Evolutionary conservation across 1,284 basidiomycete species (phyloP).

Genomic region (Tausonia pullulans): DNA sequence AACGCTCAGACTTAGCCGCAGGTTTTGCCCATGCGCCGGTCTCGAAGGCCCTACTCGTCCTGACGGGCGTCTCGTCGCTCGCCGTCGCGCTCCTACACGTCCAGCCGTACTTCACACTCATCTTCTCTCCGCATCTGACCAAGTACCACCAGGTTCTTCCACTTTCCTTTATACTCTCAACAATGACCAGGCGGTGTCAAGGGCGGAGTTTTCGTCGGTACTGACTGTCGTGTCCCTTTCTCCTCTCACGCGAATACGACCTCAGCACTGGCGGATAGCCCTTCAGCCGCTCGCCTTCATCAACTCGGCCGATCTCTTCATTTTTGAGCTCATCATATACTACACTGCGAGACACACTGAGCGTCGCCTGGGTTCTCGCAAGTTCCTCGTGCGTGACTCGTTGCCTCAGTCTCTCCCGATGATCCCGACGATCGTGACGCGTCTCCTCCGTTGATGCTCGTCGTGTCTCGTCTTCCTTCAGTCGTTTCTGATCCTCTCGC

Average conservation of each 20-base stretch:
- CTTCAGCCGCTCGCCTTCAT: neutral
- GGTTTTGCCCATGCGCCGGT: neutral
- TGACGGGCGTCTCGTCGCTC: neutral
- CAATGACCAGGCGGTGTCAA: too few relatives aligned
- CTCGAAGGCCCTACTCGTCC: neutral
- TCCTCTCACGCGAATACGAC: too few relatives aligned
- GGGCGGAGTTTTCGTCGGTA: too few relatives aligned
- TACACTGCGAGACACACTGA: neutral
- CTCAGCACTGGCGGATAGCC: neutral
- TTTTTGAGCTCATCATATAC: neutral
- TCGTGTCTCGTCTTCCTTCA: neutral
- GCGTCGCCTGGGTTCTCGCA: neutral
- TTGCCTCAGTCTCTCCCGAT: neutral
- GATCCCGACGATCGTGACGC: neutral
- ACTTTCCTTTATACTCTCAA: too few relatives aligned
- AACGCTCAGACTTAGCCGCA: neutral
- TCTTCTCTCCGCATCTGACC: neutral
- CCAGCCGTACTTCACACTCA: neutral
- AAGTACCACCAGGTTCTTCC: neutral
- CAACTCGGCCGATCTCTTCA: conserved; percentile 2
- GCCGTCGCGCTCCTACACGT: neutral
- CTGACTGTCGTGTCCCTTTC: too few relatives aligned
- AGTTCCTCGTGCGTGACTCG: neutral
- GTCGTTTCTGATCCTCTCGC: conserved; percentile 1
- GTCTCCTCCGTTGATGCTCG: neutral